These are phyloP conservation scores for Colletotrichum salicis DNA, from an alignment of 2,329 filamentous ascomycete species.

Conservation along the genomic window DNA sequence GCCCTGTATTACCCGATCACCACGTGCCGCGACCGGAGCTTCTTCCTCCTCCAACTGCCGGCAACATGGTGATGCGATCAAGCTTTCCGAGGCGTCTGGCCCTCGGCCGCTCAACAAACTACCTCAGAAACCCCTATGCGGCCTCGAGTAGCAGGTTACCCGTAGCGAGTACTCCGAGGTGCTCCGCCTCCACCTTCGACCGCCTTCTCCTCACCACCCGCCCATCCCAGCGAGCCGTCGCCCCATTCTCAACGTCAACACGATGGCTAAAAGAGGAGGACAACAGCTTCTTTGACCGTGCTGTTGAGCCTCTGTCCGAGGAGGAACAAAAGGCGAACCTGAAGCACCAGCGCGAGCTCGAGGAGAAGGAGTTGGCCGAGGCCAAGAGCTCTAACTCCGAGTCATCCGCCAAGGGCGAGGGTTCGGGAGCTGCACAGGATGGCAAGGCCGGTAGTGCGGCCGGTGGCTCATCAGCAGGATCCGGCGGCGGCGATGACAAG, in stretches of 20 bases:
- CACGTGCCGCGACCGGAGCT: conserved; percentile 22
- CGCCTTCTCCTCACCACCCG: conserved; percentile 44
- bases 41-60: background rate
- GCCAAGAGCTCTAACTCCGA: conserved; percentile 52
- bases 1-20: conserved; percentile 17
- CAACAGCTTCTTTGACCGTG: conserved; percentile 61
- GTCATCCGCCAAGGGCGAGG: conserved; percentile 58
- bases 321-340: conserved; percentile 64
- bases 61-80: conserved; percentile 53
- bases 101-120: conserved; percentile 48
- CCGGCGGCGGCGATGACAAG: conserved; percentile 52
- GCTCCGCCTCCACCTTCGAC: conserved; percentile 42
- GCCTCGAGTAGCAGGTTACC: conserved; percentile 35
- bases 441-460: conserved; percentile 68
- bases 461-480: conserved; percentile 60
- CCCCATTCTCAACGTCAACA: conserved; percentile 50
- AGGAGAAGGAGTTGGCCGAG: conserved; percentile 60
- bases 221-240: conserved; percentile 40
- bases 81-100: conserved; percentile 52
- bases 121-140: conserved; percentile 41
- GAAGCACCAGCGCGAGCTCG: conserved; percentile 56
- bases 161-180: conserved; percentile 29
- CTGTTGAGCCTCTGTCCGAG: conserved; percentile 61
- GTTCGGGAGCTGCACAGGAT: conserved; percentile 54
- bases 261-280: conserved; percentile 48